Evolutionary conservation across 2,329 filamentous ascomycete genomes (phyloP).

Genomic region (Knoxdaviesia proteae): DNA sequence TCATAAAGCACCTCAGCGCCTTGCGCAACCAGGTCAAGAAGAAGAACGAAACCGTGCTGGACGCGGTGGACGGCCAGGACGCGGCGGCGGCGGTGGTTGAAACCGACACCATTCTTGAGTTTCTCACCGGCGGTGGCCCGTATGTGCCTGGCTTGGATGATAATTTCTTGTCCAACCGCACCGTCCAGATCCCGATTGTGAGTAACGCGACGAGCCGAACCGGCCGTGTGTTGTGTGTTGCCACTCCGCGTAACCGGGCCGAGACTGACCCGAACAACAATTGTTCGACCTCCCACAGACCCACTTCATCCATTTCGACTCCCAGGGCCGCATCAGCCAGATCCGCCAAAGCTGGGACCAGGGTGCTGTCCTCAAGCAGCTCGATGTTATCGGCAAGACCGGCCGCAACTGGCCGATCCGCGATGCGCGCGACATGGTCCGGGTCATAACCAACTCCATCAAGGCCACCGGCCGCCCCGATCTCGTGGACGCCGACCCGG

Average conservation of each 20-base stretch:
- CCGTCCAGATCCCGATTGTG: slow-evolving; percentile 64
- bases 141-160: slow-evolving; percentile 83
- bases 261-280: not conserved
- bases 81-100: slow-evolving; percentile 61
- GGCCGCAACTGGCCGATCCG: slow-evolving; percentile 90
- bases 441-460: slow-evolving; percentile 45
- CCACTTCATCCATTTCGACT: slow-evolving; percentile 75
- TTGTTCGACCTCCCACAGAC: slow-evolving; percentile 26
- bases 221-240: too few relatives aligned
- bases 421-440: slow-evolving; percentile 66
- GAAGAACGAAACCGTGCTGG: slow-evolving; percentile 59
- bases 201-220: slow-evolving; percentile 13
- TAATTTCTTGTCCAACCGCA: slow-evolving; percentile 75
- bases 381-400: slow-evolving; percentile 79
- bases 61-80: slow-evolving; percentile 48
- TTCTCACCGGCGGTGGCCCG: slow-evolving; percentile 58
- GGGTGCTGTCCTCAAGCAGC: slow-evolving; percentile 72
- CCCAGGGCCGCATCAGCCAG: slow-evolving; percentile 57
- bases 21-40: slow-evolving; percentile 60
- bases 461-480: slow-evolving; percentile 18
- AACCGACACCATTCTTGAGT: slow-evolving; percentile 65
- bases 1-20: slow-evolving; percentile 61
- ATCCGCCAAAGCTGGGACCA: slow-evolving; percentile 93
- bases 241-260: too few relatives aligned
- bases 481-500: slow-evolving; percentile 13